A percentile compares a stretch with the other conserved stretches of the same genome.
Evolutionary conservation across 176 grass and related monocot genomes (phyloP).

Genomic region (Carex littledalei): DNA sequence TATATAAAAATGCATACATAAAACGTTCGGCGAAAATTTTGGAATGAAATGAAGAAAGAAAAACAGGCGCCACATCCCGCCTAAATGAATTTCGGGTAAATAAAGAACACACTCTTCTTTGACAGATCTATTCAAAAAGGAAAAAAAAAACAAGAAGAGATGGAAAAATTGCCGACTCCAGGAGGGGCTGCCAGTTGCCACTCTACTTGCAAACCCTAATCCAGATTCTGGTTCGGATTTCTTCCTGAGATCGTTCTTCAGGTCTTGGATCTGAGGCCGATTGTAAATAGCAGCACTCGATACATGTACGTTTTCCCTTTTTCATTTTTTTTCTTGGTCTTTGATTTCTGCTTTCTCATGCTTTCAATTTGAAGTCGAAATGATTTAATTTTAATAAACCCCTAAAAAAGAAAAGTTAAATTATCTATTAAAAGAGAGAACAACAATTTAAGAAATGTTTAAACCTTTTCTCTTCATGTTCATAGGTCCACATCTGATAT

Average conservation of each 20-base stretch:
- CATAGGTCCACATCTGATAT: too few species aligned
- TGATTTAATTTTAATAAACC: neutral
- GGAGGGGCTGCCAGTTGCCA: neutral
- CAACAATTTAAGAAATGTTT: neutral
- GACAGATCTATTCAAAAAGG: neutral
- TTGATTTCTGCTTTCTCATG: neutral
- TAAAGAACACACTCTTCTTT: neutral
- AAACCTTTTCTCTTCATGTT: neutral
- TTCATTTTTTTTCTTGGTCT: neutral
- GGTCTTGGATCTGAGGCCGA: conserved; percentile 83
- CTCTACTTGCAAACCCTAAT: neutral
- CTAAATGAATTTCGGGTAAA: neutral
- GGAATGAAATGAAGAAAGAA: neutral
- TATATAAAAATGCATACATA: neutral
- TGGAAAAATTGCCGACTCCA: conserved; percentile 37
- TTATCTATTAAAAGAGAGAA: neutral
- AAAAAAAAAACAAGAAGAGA: neutral
- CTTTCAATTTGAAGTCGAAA: neutral
- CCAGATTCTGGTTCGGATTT: conserved; percentile 28
- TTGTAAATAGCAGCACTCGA: conserved; percentile 51
- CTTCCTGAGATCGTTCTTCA: conserved; percentile 61
- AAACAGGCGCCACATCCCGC: conserved; percentile 21
- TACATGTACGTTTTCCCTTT: conserved; percentile 46
- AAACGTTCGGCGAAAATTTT: neutral
- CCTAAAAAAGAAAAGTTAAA: neutral